A percentile compares a stretch with the other conserved stretches of the same genome.
Evolutionary conservation across 1,139 yeast species (phyloP).

Genomic region (Geotrichum reessii): DNA sequence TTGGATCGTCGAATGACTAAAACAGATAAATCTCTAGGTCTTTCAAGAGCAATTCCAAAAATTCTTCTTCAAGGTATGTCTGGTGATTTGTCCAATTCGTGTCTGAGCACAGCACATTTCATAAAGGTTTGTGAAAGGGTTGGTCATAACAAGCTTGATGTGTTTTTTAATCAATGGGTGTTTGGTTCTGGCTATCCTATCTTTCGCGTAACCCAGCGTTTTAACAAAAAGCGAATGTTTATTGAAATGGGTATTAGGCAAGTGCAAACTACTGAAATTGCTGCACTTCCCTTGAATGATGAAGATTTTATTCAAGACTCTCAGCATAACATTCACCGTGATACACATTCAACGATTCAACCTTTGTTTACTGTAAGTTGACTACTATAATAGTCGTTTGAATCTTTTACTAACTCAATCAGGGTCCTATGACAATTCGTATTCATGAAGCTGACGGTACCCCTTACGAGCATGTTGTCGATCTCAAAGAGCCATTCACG

Average conservation of each 20-base stretch:
- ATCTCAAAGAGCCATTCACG: constrained; percentile 75
- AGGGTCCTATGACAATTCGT: constrained; percentile 92
- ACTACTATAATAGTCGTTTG: not conserved
- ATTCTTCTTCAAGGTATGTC: constrained; percentile 92
- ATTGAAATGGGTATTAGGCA: constrained; percentile 94
- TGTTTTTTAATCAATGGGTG: constrained; percentile 91
- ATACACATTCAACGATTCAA: constrained; percentile 22
- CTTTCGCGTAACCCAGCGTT: constrained; percentile 81
- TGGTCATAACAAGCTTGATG: constrained; percentile 74
- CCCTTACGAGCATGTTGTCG: constrained; percentile 96
- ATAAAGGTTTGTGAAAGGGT: constrained; percentile 92
- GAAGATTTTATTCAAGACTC: constrained; percentile 41
- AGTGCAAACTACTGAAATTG: constrained; percentile 62
- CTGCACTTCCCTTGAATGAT: constrained; percentile 37
- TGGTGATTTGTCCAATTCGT: constrained; percentile 80
- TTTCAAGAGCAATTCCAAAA: constrained; percentile 86
- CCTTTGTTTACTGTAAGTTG: constrained; percentile 47
- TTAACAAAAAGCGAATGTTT: constrained; percentile 88
- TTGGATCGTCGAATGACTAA: constrained; percentile 91
- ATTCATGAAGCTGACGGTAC: constrained; percentile 99
- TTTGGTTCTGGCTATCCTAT: constrained; percentile 84
- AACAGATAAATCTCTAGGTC: constrained; percentile 88
- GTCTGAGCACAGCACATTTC: constrained; percentile 74
- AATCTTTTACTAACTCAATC: not conserved
- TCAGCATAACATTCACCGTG: constrained; percentile 29